These are phyloP conservation scores for Ilex paraguariensis DNA, from an alignment of 305 asterid species.

Conservation along the genomic window DNA sequence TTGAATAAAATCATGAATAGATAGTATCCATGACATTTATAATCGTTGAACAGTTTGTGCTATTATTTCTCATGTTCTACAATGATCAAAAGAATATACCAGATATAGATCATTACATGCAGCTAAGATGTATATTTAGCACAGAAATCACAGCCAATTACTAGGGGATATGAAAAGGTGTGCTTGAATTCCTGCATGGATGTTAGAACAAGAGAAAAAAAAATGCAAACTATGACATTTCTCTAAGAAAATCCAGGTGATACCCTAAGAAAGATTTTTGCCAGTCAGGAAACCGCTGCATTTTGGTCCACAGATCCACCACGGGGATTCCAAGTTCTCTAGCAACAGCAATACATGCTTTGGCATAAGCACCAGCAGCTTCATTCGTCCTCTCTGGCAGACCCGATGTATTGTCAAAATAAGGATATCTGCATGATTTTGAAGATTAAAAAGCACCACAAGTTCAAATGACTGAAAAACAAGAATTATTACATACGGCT, in stretches of 20 bases:
- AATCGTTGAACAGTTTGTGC: no score
- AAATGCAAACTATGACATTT: background rate
- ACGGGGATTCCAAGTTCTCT: conserved; percentile 52
- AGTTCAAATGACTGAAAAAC: no score
- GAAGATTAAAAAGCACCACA: background rate
- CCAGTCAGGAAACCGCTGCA: conserved; percentile 76
- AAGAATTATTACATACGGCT: background rate
- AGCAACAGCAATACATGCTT: conserved; percentile 63
- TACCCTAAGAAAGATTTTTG: conserved; percentile 56
- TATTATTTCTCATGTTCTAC: no score
- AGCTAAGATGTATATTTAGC: no score
- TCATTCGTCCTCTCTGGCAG: conserved; percentile 84
- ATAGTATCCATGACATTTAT: no score
- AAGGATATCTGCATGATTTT: conserved; percentile 41
- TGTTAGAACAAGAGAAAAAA: no score
- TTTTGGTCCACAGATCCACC: conserved; percentile 68
- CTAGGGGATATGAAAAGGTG: no score
- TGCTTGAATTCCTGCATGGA: no score
- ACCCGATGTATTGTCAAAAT: conserved; percentile 31
- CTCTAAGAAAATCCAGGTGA: conserved; percentile 3
- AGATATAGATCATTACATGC: no score
- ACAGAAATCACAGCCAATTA: no score
- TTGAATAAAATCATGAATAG: no score
- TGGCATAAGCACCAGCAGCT: conserved; percentile 69
- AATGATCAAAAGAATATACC: no score